Percentiles rank a stretch among this genome's conserved stretches.
Conservation (phyloP, 164 flowering plant genomes). For the Cinnamomum chago region DNA sequence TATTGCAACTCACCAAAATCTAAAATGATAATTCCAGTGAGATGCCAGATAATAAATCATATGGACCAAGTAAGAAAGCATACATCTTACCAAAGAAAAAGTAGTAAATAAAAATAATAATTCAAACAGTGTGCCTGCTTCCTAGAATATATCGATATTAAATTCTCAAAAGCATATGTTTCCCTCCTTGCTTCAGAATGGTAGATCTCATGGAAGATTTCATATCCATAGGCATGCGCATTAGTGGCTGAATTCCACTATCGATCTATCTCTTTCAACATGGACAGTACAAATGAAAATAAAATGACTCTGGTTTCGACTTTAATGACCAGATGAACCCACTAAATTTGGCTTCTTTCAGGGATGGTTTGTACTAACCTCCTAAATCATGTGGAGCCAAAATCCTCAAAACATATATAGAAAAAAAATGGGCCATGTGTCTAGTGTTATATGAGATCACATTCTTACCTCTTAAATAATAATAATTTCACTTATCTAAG, state of each 20-base stretch:
- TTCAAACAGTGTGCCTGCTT: neutral
- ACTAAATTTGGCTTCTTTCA: neutral
- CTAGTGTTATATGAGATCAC: neutral
- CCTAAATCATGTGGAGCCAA: neutral
- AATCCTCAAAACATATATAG: neutral
- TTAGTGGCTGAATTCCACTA: neutral
- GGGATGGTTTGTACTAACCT: neutral
- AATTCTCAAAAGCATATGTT: neutral
- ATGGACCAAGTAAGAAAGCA: neutral
- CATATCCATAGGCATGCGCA: neutral
- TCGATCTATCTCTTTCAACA: neutral
- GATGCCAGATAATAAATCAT: neutral
- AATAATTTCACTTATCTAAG: neutral
- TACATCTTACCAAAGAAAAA: neutral
- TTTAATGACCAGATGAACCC: neutral
- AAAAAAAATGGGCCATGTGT: neutral
- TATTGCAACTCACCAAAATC: neutral
- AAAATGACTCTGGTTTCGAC: neutral
- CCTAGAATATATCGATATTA: neutral
- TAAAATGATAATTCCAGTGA: neutral
- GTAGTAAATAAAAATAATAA: neutral
- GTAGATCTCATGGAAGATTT: neutral
- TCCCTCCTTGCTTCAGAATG: neutral
- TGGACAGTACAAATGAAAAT: neutral
- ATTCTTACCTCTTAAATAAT: neutral